These are phyloP conservation scores for Porcisia hertigi DNA, from an alignment of 208 protist genomes.

Conservation along the genomic window DNA sequence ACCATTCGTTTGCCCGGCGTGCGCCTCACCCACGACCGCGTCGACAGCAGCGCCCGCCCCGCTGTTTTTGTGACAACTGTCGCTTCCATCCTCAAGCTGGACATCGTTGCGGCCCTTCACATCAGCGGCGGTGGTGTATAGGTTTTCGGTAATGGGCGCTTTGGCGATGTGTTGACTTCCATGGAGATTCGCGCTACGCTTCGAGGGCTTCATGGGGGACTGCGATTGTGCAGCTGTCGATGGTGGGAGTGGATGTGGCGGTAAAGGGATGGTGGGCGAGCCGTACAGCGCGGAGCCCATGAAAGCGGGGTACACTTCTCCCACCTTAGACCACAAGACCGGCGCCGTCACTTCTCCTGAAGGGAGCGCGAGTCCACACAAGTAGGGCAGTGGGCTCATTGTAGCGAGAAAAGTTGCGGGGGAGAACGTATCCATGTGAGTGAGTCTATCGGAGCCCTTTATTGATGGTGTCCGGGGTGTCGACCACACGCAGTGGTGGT, in stretches of 20 bases:
- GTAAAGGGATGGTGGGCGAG: neutral
- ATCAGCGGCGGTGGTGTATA: neutral
- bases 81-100: neutral
- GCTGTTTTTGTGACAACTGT: neutral
- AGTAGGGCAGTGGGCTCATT: neutral
- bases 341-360: neutral
- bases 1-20: constrained; percentile 37
- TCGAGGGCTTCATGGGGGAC: neutral
- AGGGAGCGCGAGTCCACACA: neutral
- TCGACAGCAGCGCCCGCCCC: neutral
- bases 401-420: neutral
- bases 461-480: neutral
- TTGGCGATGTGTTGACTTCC: neutral
- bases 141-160: neutral
- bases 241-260: too few species aligned
- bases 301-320: neutral
- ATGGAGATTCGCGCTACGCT: neutral
- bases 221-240: neutral
- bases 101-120: neutral
- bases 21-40: neutral
- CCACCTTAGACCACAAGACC: neutral
- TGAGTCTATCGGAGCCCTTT: neutral
- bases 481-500: neutral
- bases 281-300: neutral
- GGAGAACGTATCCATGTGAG: neutral